phyloP scores from a whole-genome alignment of 2,329 filamentous ascomycete genomes.

The Ceratocystis destructans region DNA sequence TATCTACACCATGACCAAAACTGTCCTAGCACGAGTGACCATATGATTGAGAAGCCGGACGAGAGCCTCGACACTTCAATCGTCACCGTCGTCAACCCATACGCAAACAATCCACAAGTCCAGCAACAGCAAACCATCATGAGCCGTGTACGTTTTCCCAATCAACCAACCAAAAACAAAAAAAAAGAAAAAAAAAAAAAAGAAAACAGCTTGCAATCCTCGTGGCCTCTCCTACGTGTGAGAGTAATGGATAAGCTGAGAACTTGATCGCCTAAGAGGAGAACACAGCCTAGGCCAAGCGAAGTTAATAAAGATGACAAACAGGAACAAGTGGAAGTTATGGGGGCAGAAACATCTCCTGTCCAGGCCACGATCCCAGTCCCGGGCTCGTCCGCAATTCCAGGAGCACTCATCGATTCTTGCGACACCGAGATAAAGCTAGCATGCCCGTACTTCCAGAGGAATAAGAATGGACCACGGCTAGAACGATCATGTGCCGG shows the following conservation, averaged over 20 bases:
- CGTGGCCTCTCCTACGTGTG: not conserved
- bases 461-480: constrained; percentile 12
- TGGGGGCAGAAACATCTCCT: not conserved
- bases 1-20: not conserved
- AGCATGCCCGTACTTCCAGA: constrained; percentile 18
- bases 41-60: not conserved
- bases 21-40: not conserved
- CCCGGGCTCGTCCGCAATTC: not conserved
- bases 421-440: constrained; percentile 12
- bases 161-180: not conserved
- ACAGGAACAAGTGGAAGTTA: not conserved
- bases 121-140: not conserved
- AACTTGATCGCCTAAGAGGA: not conserved
- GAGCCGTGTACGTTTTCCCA: not conserved
- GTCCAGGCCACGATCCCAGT: not conserved
- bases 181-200: no score
- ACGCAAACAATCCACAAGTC: not conserved
- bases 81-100: not conserved
- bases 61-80: not conserved
- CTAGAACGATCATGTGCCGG: constrained; percentile 16
- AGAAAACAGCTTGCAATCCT: not conserved
- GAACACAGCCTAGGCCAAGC: not conserved
- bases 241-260: not conserved
- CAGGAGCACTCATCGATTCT: not conserved
- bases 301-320: not conserved